Percentiles rank a stretch among this genome's conserved stretches.
Evolutionary conservation across 192 early-diverging fungal species (phyloP).

Genomic region (Backusella sp.): DNA sequence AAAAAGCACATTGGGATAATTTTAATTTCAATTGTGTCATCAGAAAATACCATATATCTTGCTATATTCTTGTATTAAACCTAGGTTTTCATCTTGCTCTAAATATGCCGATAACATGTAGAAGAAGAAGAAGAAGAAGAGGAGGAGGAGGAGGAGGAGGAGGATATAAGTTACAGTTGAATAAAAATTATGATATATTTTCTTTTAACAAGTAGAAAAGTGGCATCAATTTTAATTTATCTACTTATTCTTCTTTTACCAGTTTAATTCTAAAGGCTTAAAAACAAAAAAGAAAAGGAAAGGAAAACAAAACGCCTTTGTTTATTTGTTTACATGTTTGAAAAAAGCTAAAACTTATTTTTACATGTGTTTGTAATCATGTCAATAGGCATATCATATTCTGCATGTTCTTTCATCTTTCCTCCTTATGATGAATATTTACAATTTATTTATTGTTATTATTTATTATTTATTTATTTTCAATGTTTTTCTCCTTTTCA

Average conservation of each 20-base stretch:
- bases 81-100: neutral
- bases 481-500: constrained; percentile 6
- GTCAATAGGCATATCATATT: neutral
- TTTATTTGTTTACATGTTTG: constrained; percentile 4
- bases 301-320: neutral
- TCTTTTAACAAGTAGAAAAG: neutral
- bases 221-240: neutral
- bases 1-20: neutral
- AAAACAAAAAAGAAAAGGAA: neutral
- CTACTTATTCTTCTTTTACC: neutral
- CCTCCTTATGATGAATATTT: neutral
- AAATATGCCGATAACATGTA: neutral
- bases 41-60: neutral
- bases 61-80: neutral
- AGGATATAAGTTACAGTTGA: too few species aligned
- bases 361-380: constrained; percentile 11
- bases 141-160: too few species aligned
- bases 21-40: neutral
- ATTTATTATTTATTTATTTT: neutral
- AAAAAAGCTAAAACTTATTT: constrained; percentile 10
- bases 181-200: neutral
- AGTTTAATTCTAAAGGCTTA: constrained; percentile 3
- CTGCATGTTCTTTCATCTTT: constrained; percentile 13
- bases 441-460: neutral
- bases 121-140: too few species aligned